These are phyloP conservation scores for Ampelocalamus luodianensis DNA, from an alignment of 176 grass and related monocot species.

Conservation along the genomic window DNA sequence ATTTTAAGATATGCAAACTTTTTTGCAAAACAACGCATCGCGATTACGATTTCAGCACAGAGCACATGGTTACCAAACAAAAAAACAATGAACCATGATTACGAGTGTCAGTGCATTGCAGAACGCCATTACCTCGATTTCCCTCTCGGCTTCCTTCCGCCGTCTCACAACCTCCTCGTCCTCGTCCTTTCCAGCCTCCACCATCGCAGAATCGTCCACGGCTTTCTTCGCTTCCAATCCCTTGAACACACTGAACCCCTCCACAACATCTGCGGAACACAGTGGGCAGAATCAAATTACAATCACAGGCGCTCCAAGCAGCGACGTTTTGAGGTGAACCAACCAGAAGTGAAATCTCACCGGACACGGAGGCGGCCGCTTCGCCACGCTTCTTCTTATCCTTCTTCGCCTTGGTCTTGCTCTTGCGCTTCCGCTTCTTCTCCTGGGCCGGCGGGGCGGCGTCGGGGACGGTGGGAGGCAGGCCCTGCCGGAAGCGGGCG, in stretches of 20 bases:
- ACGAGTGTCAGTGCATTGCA: background rate
- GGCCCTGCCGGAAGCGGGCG: conserved; percentile 51
- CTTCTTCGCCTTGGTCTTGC: conserved; percentile 58
- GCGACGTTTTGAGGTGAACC: background rate
- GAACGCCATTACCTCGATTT: conserved; percentile 72
- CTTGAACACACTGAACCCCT: conserved; percentile 89
- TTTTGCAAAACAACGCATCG: background rate
- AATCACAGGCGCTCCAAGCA: conserved; percentile 14
- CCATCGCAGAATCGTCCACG: conserved; percentile 13
- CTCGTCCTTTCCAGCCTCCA: conserved; percentile 29
- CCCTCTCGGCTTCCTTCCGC: conserved; percentile 67
- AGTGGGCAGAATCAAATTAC: conserved; percentile 10
- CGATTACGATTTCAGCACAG: background rate
- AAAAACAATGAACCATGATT: background rate
- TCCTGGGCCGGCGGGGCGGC: conserved; percentile 36
- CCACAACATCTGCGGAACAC: conserved; percentile 55
- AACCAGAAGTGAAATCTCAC: background rate
- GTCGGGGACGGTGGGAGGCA: background rate
- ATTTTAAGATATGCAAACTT: background rate
- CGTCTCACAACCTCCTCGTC: conserved; percentile 43
- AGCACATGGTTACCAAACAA: background rate
- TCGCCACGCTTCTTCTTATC: conserved; percentile 52
- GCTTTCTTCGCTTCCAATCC: conserved; percentile 39
- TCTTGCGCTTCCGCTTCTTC: conserved; percentile 69
- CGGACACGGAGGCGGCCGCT: conserved; percentile 16